Percentiles rank a stretch among this genome's conserved stretches.
These are phyloP conservation scores for Trichoderma asperellum DNA, from an alignment of 2,329 filamentous ascomycete genomes.

Conservation along the genomic window DNA sequence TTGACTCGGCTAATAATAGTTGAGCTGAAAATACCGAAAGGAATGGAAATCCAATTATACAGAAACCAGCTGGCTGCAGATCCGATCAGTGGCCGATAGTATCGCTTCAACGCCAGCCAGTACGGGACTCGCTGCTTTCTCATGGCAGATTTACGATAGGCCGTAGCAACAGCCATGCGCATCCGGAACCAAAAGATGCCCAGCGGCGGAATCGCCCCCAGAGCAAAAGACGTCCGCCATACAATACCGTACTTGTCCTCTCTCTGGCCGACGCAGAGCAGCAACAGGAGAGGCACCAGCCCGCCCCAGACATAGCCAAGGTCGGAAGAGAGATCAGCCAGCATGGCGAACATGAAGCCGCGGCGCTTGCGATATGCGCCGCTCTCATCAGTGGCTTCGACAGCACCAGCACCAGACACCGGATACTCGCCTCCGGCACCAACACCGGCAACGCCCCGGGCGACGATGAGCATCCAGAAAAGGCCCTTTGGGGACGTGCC, in stretches of 20 bases:
- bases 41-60: conserved; percentile 59
- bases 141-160: conserved; percentile 52
- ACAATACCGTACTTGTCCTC: conserved; percentile 49
- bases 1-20: conserved; percentile 54
- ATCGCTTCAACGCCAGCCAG: conserved; percentile 50
- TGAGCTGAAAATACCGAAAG: conserved; percentile 59
- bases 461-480: conserved; percentile 56
- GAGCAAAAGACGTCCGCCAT: conserved; percentile 55
- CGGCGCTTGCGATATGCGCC: conserved; percentile 49
- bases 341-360: conserved; percentile 61
- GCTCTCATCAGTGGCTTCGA: conserved; percentile 58
- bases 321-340: conserved; percentile 54
- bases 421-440: conserved; percentile 58
- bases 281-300: conserved; percentile 54
- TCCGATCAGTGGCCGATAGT: conserved; percentile 55
- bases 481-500: conserved; percentile 46
- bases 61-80: conserved; percentile 55
- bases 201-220: conserved; percentile 54
- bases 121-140: conserved; percentile 52
- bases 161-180: conserved; percentile 55
- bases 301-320: conserved; percentile 57
- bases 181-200: conserved; percentile 58
- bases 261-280: conserved; percentile 52
- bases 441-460: conserved; percentile 46
- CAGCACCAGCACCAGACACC: conserved; percentile 52